Base-by-base conservation (phyloP, 2,329 filamentous ascomycete species). In the Ophiostoma sp. region DNA sequence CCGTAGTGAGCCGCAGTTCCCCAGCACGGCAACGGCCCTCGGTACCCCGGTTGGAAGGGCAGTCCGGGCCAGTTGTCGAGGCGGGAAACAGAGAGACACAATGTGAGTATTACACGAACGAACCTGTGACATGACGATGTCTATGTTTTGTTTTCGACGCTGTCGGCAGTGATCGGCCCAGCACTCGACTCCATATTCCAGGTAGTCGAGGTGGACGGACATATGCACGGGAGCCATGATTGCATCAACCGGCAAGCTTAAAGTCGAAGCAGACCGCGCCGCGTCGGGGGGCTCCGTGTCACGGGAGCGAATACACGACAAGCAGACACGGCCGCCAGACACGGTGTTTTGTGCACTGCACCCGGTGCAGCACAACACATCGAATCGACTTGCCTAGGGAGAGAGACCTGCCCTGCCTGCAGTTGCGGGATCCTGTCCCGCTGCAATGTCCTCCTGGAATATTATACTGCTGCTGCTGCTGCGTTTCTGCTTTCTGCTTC, bases 1-100 rank as follows among this genome's bases (percentile, higher is more conserved):
- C 90, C 90, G 90, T 91, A 93, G 90, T 93, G 90, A 92, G 85
- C 86, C 86, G 81, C 85, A 82, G 76, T 82, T 73, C 71, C 72
- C 65, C 62, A 18, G 42, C 40, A 18, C 45, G 14, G 12, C 62
- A 16, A 12, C 8, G 38, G 60, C 8, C 42, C 14, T 36, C 41
- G 55, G 47, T 45, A 58, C 16, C 36, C 42, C 47, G 52, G 45
- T 18, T 40, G 41, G 65, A 42, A 45, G 45, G 47, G 44, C 38
- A 49, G 66, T n/a, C 42, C 38, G n/a, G 18, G 36, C 18, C 18
- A 5, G 40, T 5, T 52, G 27, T 14, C 27, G 36, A 4, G 55
- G 16, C 47, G 18, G 27, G 52, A 63, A 47, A 40, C 65, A 66
- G 44, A 65, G 60, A 63, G 60, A 63, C 60, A 65, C 44, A 49